Base-by-base conservation (phyloP, 2,329 filamentous ascomycete species). In the Scytalidium lignicola region DNA sequence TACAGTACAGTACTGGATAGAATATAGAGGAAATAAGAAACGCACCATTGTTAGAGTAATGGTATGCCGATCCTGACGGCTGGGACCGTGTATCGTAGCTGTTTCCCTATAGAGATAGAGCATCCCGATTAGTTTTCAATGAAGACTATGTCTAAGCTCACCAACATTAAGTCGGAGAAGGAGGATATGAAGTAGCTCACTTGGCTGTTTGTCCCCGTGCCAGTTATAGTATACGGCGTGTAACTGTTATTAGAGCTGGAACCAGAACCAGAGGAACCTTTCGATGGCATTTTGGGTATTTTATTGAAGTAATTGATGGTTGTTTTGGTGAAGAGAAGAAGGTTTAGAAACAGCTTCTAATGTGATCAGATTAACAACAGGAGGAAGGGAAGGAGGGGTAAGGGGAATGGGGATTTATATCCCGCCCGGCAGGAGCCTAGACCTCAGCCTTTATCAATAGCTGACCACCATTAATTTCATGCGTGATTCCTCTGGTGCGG, bases 51-150 rank as follows among this genome's bases (percentile, higher is more conserved):
- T 88, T 88, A 46, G 80, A 85, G 63, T 86, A 88, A 62, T 87
- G 83, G 64, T 83, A 85, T 7, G 75, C 79, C 44, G 66, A 58
- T 54, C 71, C 73, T 53, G 80, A 80, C 56, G 59, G 59, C 41
- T 86, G 85, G 67, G 83, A 79, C 28, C 83, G 81, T 41, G 75
- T 66, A 66, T 82, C 85, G 61, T 81, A 87, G 69, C 82, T 78
- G 67, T 87, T 87, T 54, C 84, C 83, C 82, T 86, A 48, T 19
- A 15, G 2, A 20, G 20, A 26, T 17, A 20, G 20, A 26, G 20
- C 13, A 41, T 50, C 3, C 23, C 10, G n/a, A 26, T 26, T 26
- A 26, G 23, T 26, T 6, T 26, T 26, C 10, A 10, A 26, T 26
- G n/a, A n/a, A n/a, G n/a, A n/a, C n/a, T n/a, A n/a, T n/a, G n/a